Evolutionary conservation across 805 yeast species (phyloP).

Genomic region (Yarrowia deformans): DNA sequence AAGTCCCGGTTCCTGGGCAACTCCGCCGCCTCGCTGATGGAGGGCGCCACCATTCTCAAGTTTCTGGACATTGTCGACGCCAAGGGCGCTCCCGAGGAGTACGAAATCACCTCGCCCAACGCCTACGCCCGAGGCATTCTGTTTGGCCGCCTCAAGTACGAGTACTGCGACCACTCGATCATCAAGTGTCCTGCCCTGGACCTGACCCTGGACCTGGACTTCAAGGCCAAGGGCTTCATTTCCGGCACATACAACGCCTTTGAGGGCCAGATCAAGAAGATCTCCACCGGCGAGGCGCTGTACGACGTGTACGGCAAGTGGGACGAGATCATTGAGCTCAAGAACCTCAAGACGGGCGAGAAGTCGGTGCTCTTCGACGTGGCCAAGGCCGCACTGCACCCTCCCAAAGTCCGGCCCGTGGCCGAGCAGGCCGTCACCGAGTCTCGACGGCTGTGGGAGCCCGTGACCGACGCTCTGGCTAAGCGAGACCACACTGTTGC

Average conservation of each 20-base stretch:
- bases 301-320: conserved; percentile 87
- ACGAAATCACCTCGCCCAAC: conserved; percentile 92
- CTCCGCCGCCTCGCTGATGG: conserved; percentile 97
- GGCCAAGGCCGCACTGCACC: conserved; percentile 56
- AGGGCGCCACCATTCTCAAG: conserved; percentile 78
- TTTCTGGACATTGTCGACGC: conserved; percentile 64
- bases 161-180: conserved; percentile 90
- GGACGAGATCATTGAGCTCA: conserved; percentile 84
- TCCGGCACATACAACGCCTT: conserved; percentile 91
- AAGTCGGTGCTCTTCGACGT: conserved; percentile 68
- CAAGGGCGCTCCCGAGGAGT: conserved; percentile 64
- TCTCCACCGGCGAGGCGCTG: conserved; percentile 59
- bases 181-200: conserved; percentile 67
- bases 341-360: conserved; percentile 58
- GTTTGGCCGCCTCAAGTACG: conserved; percentile 88
- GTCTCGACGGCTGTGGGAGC: conserved; percentile 81
- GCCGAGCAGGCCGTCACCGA: conserved; percentile 82
- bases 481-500: conserved; percentile 80
- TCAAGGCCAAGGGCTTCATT: conserved; percentile 93
- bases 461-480: conserved; percentile 82
- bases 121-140: conserved; percentile 93
- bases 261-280: conserved; percentile 70
- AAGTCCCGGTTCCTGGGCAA: conserved; percentile 90
- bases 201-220: conserved; percentile 81
- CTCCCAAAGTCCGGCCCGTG: conserved; percentile 79